A percentile compares a stretch with the other conserved stretches of the same genome.
Evolutionary conservation across 805 yeast species (phyloP).

Genomic region (Hagleromyces aurorensis): DNA sequence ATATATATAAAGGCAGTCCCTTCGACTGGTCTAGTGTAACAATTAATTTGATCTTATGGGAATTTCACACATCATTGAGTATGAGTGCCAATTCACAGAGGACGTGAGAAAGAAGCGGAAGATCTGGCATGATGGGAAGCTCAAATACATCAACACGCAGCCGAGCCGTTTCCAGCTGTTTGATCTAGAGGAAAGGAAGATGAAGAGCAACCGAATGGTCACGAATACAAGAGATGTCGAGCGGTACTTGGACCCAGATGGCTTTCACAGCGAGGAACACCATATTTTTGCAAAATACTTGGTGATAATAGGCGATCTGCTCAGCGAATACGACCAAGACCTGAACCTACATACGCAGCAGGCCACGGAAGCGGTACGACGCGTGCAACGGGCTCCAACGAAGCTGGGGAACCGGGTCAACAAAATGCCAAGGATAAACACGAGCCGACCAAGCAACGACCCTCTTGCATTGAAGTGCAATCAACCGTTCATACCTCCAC

Average conservation of each 20-base stretch:
- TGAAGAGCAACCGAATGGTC: conserved; percentile 19
- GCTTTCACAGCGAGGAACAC: conserved; percentile 23
- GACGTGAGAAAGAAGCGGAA: conserved; percentile 28
- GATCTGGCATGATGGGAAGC: conserved; percentile 30
- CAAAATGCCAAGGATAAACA: not conserved
- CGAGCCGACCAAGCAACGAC: not conserved
- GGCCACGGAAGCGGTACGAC: not conserved
- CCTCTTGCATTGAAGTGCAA: conserved; percentile 23
- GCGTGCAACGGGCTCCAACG: too few relatives aligned
- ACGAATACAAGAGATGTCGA: conserved; percentile 20
- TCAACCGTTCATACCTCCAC: conserved; percentile 26
- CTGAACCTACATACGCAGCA: too few relatives aligned
- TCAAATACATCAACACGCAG: conserved; percentile 18
- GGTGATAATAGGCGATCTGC: conserved; percentile 17
- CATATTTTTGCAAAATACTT: conserved; percentile 22
- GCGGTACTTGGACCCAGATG: conserved; percentile 13
- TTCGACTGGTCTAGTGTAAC: too few relatives aligned
- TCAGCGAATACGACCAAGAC: conserved; percentile 16
- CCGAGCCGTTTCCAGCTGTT: conserved; percentile 21
- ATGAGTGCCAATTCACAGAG: conserved; percentile 25
- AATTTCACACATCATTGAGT: conserved; percentile 22
- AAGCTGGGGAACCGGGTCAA: too few relatives aligned
- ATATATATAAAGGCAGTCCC: too few relatives aligned
- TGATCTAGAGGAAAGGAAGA: conserved; percentile 18
- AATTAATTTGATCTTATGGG: too few relatives aligned